Base-by-base conservation (phyloP, 768 basidiomycete species). In the Boletus sp. region DNA sequence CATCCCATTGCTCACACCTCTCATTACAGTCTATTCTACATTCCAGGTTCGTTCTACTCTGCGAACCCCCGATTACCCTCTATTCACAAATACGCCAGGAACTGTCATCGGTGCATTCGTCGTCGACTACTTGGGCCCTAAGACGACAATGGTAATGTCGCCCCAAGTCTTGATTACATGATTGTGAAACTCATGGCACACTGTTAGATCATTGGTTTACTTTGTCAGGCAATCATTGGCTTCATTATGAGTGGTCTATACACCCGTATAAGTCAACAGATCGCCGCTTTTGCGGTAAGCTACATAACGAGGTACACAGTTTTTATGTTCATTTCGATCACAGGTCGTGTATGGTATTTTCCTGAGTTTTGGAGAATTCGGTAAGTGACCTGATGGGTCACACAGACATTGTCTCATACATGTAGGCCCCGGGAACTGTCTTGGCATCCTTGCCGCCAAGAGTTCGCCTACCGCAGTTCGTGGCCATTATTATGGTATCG, bases 231-330 rank as follows among this genome's bases (percentile, higher is more conserved):
- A 2, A 49, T 90, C 59, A 76, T 90, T 47, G 91, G 95, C 7
- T 97, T 97, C 74, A 83, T 92, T 70, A 91, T 98, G 87, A 90
- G 90, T 59, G 95, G 92, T 1, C 75, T 84, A 18, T 97, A 95
- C 73, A 65, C 58, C 28, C 75, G 77, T 73, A 76, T 94, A 52
- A 80, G 80, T 12, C 65, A 75, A 4, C 78, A 90, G 58, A 79
- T 92, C 50, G 90, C 73, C n/a, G 90, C 78, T 7, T 94, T 92
- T 59, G 87, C 90, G 32, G 87, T 86, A 59, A 62, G 82, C 44
- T 18, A 15, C 9, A 36, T 20, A 28, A 53, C 37, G 46, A 28
- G 14, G 6, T 18, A 10, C n/a, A 8, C n/a, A 9, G 7, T 18
- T 45, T 46, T 41, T 18, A 30, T 42, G 7, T 39, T 36, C 11